phyloP scores from a whole-genome alignment of 768 basidiomycete species.

The Daedaleopsis nitida region DNA sequence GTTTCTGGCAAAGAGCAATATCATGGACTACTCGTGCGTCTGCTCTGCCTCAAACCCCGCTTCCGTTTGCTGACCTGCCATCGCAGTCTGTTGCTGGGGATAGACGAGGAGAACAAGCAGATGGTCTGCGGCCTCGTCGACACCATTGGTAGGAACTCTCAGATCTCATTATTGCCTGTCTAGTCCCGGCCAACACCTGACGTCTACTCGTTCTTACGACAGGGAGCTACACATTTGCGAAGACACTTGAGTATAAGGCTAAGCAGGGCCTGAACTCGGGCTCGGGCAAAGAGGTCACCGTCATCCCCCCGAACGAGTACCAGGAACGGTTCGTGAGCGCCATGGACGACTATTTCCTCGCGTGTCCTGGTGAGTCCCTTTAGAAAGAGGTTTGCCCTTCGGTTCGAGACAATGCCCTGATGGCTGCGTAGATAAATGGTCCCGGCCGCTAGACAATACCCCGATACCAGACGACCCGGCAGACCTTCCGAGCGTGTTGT shows the following conservation, averaged over 20 bases:
- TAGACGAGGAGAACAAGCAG: conserved; percentile 66
- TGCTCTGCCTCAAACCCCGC: no score
- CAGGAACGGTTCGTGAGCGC: conserved; percentile 74
- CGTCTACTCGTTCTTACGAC: not conserved
- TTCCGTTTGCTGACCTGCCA: not conserved
- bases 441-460: conserved; percentile 36
- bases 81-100: conserved; percentile 66
- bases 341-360: conserved; percentile 73
- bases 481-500: conserved; percentile 37
- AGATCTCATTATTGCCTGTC: not conserved
- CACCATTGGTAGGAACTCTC: conserved; percentile 58
- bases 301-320: conserved; percentile 80
- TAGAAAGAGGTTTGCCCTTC: not conserved
- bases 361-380: conserved; percentile 64
- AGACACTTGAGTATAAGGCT: conserved; percentile 84
- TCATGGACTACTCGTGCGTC: conserved; percentile 85
- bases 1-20: conserved; percentile 72
- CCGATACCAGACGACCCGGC: conserved; percentile 29
- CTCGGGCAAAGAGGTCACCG: conserved; percentile 73
- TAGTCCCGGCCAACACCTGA: not conserved
- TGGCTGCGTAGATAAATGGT: conserved; percentile 38
- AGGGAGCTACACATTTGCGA: conserved; percentile 83
- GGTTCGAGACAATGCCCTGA: not conserved
- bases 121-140: conserved; percentile 82
- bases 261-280: conserved; percentile 73